Base-by-base conservation (phyloP, 164 flowering plant genomes). In the Saururus chinensis region DNA sequence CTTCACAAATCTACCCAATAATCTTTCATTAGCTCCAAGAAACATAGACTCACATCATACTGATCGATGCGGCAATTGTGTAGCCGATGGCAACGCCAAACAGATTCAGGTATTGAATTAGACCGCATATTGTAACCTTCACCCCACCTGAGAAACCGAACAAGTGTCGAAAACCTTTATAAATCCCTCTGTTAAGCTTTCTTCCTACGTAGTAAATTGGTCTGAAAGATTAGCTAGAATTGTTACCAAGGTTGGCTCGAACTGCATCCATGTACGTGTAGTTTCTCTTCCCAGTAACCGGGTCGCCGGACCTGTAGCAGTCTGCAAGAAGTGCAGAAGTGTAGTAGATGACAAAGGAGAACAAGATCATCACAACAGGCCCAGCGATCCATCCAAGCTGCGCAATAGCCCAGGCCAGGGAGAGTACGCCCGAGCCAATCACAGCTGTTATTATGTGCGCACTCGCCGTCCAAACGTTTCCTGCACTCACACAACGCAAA, bases 351-450 rank as follows among this genome's bases (percentile, higher is more conserved):
- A 85, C 80, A 30, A 80, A 74, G 57, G 84, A 70, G 73, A 81
- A 85, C 67, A 78, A 48, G 65, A 83, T 45, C 82, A 83, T 78
- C 9, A 77, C 80, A 14, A 69, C 60, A 22, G 85, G 85, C 22
- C 90, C 89, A 51, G 82, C 89, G 59, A 84, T 68, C 89, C 89
- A 84, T 24, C 86, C 86, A 9, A 84, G 70, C 71, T 84, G 89
- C 57, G 81, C 89, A 22, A 79, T 79, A 12, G 86, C 83, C 86
- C 86, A 84, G 3, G 84, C 84, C 61, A 84, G 62, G 7, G 84
- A 82, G 4, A 82, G 71, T 45, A 82, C 87, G 19, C 89, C 87
- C 16, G 87, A 82, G 9, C 89, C 87, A 7, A 84, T 82, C 64
- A 84, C 84, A 0, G 87, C 87, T 0, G 84, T 84, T 63, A 82